Conservation (phyloP, 139 green algal genomes). For the Marvania coccoides region DNA sequence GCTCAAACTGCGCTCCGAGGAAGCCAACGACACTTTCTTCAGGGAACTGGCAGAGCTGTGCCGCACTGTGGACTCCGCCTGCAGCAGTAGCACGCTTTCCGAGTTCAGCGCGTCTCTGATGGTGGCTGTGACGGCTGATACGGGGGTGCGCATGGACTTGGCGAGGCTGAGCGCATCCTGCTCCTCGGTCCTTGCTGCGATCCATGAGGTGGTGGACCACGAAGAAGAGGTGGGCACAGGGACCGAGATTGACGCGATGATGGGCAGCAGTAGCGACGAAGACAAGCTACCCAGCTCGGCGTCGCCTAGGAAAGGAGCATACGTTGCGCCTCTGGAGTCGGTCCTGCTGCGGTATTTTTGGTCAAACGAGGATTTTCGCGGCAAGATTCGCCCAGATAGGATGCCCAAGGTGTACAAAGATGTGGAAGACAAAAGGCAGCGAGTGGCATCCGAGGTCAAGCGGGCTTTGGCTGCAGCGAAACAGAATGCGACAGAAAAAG, state of each 20-base stretch:
- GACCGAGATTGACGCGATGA: neutral
- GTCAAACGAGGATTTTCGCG: slow-evolving; percentile 30
- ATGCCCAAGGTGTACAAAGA: slow-evolving; percentile 5
- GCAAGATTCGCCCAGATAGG: slow-evolving; percentile 16
- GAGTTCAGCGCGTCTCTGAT: slow-evolving; percentile 10
- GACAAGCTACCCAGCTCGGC: neutral
- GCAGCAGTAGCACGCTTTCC: neutral
- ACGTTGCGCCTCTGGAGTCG: neutral
- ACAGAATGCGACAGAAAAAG: neutral
- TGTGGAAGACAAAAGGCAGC: neutral
- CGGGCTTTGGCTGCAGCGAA: neutral
- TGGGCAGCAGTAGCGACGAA: neutral
- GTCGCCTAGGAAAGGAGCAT: neutral
- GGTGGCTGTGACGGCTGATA: slow-evolving; percentile 3
- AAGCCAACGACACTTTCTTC: slow-evolving; percentile 39
- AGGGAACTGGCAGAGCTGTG: slow-evolving; percentile 31
- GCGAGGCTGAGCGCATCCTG: neutral
- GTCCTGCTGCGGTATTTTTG: neutral
- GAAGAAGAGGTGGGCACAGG: slow-evolving; percentile 3
- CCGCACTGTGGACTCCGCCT: neutral
- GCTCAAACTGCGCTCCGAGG: slow-evolving; percentile 27
- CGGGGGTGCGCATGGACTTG: neutral
- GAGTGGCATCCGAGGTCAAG: neutral
- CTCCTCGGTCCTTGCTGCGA: neutral
- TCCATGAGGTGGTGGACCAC: slow-evolving; percentile 14